Evolutionary conservation across 192 early-diverging fungal species (phyloP), one percentile per base, ranked within the genome.

Genomic region (Dimargaris verticillata): DNA sequence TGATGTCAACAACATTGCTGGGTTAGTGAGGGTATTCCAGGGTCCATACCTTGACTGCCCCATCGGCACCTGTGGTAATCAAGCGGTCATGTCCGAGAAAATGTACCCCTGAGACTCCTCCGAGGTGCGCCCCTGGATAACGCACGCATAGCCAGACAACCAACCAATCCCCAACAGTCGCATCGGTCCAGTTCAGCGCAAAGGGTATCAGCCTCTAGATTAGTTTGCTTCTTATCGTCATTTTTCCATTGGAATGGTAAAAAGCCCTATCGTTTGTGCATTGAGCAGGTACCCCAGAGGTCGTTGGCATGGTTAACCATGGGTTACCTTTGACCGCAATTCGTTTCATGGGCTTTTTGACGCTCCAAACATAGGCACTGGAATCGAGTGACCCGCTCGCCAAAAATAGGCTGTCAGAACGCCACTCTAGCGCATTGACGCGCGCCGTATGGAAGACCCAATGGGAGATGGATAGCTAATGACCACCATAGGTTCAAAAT

Each of bases 401-500:
- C 2, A 84, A 82, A 66, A 85, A 84, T 22, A 65, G 42, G 2
- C 85, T 81, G 68, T 87, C 84, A 1, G 80, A 72, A 1, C 86
- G 81, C 93, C 93, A 98, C 0, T 73, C 73, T 33, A 98, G 67
- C 11, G 72, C 72, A 62, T 85, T 88, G 48, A 98, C 76, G n/a
- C 91, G 82, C 28, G 85, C 88, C 4, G 78, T 83, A 68, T 98
- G 95, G 72, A 87, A 89, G 26, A 87, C 83, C 93, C 93, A 98
- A 24, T 84, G 81, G 54, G 76, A 64, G n/a, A 80, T 70, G 38
- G 69, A 70, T 0, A 72, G 28, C 28, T 75, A 69, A 38, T 38
- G 33, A 7, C 3, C 33, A 52, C 78, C 77, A 4, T 75, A 72
- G 0, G 60, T 66, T 0, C 81, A 47, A 47, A 63, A 24, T 79